Base-by-base conservation (phyloP, 352 stramenopile species). In the Phytopythium boreale region DNA sequence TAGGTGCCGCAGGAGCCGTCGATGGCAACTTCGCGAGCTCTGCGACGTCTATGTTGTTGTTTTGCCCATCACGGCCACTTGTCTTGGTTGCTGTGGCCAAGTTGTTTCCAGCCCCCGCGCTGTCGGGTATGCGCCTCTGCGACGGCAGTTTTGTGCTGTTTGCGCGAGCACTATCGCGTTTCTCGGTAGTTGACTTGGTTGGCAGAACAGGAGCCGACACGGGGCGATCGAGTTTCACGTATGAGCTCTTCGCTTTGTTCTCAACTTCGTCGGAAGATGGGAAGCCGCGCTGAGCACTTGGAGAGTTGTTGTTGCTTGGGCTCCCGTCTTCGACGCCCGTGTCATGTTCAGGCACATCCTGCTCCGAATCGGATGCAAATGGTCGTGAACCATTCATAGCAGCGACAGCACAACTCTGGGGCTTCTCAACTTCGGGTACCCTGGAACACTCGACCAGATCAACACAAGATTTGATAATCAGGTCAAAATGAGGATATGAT, bases 1-100 rank as follows among this genome's bases (percentile, higher is more conserved):
- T 51, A 36, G 67, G 31, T 36, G 44, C 65, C 60, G 68, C 56
- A 31, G 77, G 73, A 58, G 71, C 72, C 27, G 73, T 79, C 61
- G 71, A 69, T 46, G 74, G 76, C 2, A 59, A 59, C 34, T 39
- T 73, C 6, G 29, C 9, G 24, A 27, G 14, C 12, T 34, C 3
- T 19, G 34, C 4, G 26, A 17, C 4, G 5, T 60, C 15, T 14
- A 4, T 15, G 19, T 60, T 36, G 24, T 34, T 47, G 10, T 11
- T 49, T 50, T 60, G 31, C 4, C n/a, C 34, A 17, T 17, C 22
- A 26, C 26, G 11, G 1, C 1, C 10, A 24, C 39, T 20, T 59
- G 29, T 29, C 6, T 46, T 19, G 24, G 24, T 14, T 36, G 47
- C 14, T 11, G 14, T 22, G 14, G 17, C 24, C 15, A 55, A 22